Conservation (phyloP, 208 protist species). For the Sergeia podlipaevii region DNA sequence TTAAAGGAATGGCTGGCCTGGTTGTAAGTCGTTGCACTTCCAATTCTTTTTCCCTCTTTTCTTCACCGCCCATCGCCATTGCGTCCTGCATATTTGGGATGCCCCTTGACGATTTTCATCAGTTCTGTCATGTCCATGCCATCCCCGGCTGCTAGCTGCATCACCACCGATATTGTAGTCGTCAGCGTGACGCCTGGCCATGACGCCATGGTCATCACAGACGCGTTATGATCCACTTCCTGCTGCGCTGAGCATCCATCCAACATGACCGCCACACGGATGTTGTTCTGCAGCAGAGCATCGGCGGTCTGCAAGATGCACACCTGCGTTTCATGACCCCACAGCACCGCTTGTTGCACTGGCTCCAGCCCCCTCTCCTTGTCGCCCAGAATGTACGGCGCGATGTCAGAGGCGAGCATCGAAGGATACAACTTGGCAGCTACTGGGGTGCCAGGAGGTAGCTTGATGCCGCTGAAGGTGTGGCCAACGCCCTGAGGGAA, state of each 20-base stretch:
- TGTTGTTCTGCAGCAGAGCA: conserved; percentile 44
- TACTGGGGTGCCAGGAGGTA: conserved; percentile 25
- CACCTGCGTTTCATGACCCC: conserved; percentile 69
- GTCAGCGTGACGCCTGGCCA: conserved; percentile 39
- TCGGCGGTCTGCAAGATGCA: conserved; percentile 65
- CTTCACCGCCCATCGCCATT: too few relatives aligned
- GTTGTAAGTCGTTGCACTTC: too few relatives aligned
- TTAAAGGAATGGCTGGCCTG: too few relatives aligned
- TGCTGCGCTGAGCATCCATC: conserved; percentile 45
- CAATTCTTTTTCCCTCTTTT: too few relatives aligned
- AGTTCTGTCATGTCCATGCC: too few relatives aligned
- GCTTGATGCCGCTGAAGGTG: conserved; percentile 20
- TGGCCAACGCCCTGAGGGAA: conserved; percentile 40
- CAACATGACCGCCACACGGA: conserved; percentile 32
- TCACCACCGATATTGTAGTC: conserved; percentile 14
- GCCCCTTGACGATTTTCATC: too few relatives aligned
- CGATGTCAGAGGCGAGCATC: conserved; percentile 41
- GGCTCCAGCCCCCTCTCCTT: conserved; percentile 17
- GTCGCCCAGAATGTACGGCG: conserved; percentile 28
- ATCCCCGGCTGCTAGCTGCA: too few relatives aligned
- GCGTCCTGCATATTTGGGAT: too few relatives aligned
- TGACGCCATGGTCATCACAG: conserved; percentile 26
- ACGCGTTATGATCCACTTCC: conserved; percentile 18
- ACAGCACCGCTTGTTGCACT: conserved; percentile 70
- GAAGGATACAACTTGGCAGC: conserved; percentile 40